Conservation (phyloP, 495 filamentous ascomycete genomes). For the Podospora pseudocomata region DNA sequence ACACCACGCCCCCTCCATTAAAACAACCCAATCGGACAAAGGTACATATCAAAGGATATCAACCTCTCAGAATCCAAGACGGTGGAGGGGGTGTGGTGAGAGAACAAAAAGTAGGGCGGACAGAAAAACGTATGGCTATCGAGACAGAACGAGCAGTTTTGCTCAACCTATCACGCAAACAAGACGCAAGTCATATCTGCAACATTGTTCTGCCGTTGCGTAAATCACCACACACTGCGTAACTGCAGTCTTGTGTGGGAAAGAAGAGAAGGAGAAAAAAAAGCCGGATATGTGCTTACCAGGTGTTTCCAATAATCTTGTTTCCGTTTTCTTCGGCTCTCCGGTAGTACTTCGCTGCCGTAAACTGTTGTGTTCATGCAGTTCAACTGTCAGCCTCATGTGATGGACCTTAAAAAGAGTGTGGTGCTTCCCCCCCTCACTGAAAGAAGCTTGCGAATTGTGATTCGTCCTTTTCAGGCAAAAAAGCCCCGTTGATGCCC, state of each 20-base stretch:
- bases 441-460: conserved; percentile 12
- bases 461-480: conserved; percentile 19
- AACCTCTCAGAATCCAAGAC: background rate
- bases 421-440: background rate
- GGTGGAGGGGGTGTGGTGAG: background rate
- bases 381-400: conserved; percentile 39
- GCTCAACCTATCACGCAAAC: conserved; percentile 3
- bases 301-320: conserved; percentile 90
- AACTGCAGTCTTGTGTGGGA: background rate
- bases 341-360: conserved; percentile 88
- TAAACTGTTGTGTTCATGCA: conserved; percentile 60
- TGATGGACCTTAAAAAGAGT: conserved; percentile 19
- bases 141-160: background rate
- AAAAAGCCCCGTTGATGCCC: conserved; percentile 40
- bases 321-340: conserved; percentile 83
- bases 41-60: background rate
- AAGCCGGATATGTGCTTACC: conserved; percentile 56
- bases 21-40: background rate
- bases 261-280: background rate
- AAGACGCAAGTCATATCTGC: conserved; percentile 23
- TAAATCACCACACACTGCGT: background rate
- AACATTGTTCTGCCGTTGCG: conserved; percentile 1
- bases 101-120: background rate
- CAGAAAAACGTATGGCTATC: background rate
- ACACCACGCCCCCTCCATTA: background rate